Evolutionary conservation across 2,329 filamentous ascomycete genomes (phyloP).

Genomic region (Lasiodiplodia theobromae): DNA sequence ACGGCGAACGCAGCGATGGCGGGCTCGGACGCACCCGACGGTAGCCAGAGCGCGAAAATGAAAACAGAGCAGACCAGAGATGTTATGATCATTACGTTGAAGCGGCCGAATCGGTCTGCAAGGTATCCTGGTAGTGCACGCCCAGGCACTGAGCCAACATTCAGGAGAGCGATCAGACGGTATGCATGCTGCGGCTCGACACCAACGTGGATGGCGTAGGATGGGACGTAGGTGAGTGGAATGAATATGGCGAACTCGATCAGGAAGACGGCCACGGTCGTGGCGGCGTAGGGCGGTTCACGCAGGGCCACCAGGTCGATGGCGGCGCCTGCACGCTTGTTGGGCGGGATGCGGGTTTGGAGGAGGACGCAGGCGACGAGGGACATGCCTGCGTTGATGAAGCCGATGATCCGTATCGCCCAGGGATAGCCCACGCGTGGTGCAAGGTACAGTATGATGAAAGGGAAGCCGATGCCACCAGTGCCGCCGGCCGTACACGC

Average conservation of each 20-base stretch:
- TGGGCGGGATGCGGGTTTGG: constrained; percentile 37
- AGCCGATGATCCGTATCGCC: constrained; percentile 50
- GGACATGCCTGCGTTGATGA: constrained; percentile 44
- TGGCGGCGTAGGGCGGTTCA: constrained; percentile 1
- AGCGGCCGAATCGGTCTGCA: constrained; percentile 50
- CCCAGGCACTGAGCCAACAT: constrained; percentile 37
- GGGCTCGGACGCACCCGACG: constrained; percentile 30
- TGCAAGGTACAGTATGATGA: constrained; percentile 43
- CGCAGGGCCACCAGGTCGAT: constrained; percentile 10
- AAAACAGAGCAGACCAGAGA: constrained; percentile 45
- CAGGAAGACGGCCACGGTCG: constrained; percentile 5
- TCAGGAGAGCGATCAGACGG: constrained; percentile 5
- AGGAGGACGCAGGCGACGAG: constrained; percentile 44
- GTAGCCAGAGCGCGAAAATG: constrained; percentile 45
- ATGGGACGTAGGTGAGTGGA: constrained; percentile 7
- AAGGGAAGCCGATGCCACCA: constrained; percentile 47
- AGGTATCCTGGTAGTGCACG: constrained; percentile 37
- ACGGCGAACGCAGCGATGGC: constrained; percentile 49
- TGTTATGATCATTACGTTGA: constrained; percentile 51
- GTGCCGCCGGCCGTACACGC: constrained; percentile 47
- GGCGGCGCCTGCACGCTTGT: not conserved
- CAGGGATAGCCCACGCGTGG: constrained; percentile 47
- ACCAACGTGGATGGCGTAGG: constrained; percentile 4
- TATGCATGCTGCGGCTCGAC: constrained; percentile 1
- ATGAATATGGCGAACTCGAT: constrained; percentile 17